phyloP scores from a whole-genome alignment of 2,329 filamentous ascomycete genomes.

The Colletotrichum plurivorum region DNA sequence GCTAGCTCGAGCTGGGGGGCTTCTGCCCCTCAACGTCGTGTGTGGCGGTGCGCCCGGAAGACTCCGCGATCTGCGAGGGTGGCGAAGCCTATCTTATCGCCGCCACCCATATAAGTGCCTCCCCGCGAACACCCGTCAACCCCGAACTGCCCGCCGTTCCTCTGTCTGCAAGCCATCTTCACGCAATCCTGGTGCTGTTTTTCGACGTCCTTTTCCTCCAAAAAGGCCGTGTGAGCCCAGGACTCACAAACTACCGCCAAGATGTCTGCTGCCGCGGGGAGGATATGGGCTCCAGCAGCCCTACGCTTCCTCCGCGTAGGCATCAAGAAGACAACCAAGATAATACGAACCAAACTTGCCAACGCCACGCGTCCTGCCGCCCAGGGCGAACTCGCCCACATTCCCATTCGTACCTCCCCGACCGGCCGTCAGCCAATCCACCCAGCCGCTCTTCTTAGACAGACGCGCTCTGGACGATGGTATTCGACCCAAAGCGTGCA shows the following conservation, averaged over 20 bases:
- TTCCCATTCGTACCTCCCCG: constrained; percentile 57
- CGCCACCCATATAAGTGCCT: constrained; percentile 40
- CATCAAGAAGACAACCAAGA: constrained; percentile 64
- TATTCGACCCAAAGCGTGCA: constrained; percentile 64
- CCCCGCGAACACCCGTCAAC: constrained; percentile 42
- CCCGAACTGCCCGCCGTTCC: not conserved
- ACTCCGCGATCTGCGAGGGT: constrained; percentile 40
- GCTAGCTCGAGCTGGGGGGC: constrained; percentile 30
- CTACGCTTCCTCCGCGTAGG: constrained; percentile 68
- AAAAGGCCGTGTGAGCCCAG: constrained; percentile 30
- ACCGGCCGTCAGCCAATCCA: constrained; percentile 66
- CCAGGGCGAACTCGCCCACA: constrained; percentile 62
- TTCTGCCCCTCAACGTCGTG: constrained; percentile 42
- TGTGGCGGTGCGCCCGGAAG: constrained; percentile 53
- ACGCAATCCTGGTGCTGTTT: constrained; percentile 1
- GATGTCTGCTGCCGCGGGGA: constrained; percentile 69
- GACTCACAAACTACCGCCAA: constrained; percentile 46
- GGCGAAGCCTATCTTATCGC: constrained; percentile 45
- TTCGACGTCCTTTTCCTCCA: constrained; percentile 6
- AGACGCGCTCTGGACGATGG: constrained; percentile 64
- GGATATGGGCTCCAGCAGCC: constrained; percentile 70
- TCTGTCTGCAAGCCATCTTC: not conserved
- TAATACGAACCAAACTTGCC: constrained; percentile 65
- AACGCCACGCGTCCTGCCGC: constrained; percentile 58
- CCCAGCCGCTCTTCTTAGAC: constrained; percentile 63